A percentile compares a stretch with the other conserved stretches of the same genome.
phyloP scores from a whole-genome alignment of 139 green algal species.

The Chlamydomonas sp. region DNA sequence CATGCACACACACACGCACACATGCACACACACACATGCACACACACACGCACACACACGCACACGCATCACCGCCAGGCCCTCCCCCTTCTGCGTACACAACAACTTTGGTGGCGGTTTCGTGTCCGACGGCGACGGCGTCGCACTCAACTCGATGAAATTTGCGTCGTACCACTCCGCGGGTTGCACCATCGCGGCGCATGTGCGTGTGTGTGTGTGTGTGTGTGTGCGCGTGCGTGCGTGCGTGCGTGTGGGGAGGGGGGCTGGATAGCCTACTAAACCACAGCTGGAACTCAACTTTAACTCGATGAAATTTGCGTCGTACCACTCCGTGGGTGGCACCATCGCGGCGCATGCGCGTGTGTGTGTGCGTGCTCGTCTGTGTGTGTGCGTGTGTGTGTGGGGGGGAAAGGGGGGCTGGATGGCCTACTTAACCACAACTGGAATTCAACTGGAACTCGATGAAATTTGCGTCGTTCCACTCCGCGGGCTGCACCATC shows the following conservation, averaged over 20 bases:
- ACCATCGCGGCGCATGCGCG: no score
- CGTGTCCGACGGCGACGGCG: constrained; percentile 67
- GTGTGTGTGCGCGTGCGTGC: neutral
- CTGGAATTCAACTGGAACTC: constrained; percentile 41
- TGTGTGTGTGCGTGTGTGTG: no score
- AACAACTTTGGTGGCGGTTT: constrained; percentile 85
- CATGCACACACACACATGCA: neutral
- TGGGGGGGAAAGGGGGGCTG: no score
- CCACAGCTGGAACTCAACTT: constrained; percentile 29
- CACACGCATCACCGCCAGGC: constrained; percentile 20
- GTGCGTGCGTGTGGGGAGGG: no score
- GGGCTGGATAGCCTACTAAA: no score
- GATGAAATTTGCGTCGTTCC: constrained; percentile 66
- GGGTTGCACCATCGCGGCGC: constrained; percentile 17
- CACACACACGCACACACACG: neutral
- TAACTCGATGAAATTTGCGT: constrained; percentile 72
- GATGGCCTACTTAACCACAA: no score
- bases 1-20: neutral
- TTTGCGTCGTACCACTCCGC: constrained; percentile 66
- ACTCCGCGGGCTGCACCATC: constrained; percentile 44
- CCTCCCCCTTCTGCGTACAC: constrained; percentile 43
- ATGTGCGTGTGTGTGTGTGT: neutral
- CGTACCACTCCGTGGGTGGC: constrained; percentile 1
- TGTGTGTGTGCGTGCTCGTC: no score
- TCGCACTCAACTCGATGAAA: constrained; percentile 70